Evolutionary conservation across 2,329 filamentous ascomycete species (phyloP), one percentile per base, ranked within the genome.

Genomic region (Penicillium frequentans): DNA sequence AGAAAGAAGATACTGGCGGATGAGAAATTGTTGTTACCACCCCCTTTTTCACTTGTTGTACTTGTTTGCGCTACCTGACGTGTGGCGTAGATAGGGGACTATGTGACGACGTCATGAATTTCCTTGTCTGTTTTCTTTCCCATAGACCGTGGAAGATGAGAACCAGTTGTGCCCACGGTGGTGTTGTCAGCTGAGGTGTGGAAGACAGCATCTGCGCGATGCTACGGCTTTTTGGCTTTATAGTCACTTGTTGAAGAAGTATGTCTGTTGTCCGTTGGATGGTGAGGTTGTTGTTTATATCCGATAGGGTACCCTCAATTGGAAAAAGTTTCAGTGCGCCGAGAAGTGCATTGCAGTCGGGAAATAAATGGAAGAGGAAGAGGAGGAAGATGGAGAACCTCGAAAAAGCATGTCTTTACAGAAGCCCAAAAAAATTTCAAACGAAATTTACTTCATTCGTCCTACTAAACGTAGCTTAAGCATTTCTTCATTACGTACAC

Each of bases 101-200:
- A 44, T 59, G 51, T 62, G 61, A 66, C 58, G 63, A 64, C 53
- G 59, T 60, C 61, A 64, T 61, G 64, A 66, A 65, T 64, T 66
- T 62, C 58, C 62, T 64, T 59, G 37, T 61, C 44, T 57, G 33
- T 43, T 42, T 57, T 45, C 27, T 52, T 55, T 53, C 47, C 44
- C 49, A 58, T 62, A 60, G 57, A 65, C 23, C 31, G 39, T 23
- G 52, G 59, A 51, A 31, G 56, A 54, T 37, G 54, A 55, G 45
- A 46, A 27, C 26, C 43, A 42, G 19, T 43, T 47, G 39, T 26
- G 24, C 43, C 37, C 35, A 43, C 16, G 16, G 24, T 26, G 49
- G 24, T 27, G 16, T 39, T 42, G 7, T 42, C 21, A 19, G 23
- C n/a, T 13, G 29, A 49, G 10, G 16, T n/a, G 21, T 19, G 10